Evolutionary conservation across 2,329 filamentous ascomycete genomes (phyloP).

Genomic region (Scedosporium dehoogii): DNA sequence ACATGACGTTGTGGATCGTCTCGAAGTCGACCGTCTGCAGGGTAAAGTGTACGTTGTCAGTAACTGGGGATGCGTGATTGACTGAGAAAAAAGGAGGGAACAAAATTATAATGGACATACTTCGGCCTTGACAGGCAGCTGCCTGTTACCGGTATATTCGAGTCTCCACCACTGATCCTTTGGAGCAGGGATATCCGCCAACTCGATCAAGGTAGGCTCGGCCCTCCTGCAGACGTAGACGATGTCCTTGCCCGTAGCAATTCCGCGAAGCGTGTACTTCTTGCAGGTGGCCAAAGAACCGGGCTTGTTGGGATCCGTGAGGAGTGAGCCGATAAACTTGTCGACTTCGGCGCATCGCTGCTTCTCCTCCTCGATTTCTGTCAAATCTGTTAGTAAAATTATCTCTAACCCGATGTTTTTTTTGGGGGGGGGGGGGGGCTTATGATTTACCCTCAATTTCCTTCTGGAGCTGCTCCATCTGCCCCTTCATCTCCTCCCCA

Average conservation of each 20-base stretch:
- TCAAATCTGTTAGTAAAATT: background rate
- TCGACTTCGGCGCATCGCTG: slow-evolving; percentile 17
- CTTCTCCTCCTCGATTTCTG: slow-evolving; percentile 7
- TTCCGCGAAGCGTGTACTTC: slow-evolving; percentile 40
- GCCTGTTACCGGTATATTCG: slow-evolving; percentile 27
- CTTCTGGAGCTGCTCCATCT: slow-evolving; percentile 18
- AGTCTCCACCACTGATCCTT: slow-evolving; percentile 49
- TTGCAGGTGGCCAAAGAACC: slow-evolving; percentile 29
- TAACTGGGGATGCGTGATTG: too few species aligned
- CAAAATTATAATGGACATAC: slow-evolving; percentile 26
- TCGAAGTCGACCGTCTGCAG: slow-evolving; percentile 36
- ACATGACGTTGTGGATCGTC: slow-evolving; percentile 34
- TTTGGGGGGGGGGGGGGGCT: too few species aligned
- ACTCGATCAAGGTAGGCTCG: slow-evolving; percentile 30
- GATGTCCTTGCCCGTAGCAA: slow-evolving; percentile 35
- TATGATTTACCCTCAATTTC: too few species aligned
- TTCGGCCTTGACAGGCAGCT: slow-evolving; percentile 36
- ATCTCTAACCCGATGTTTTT: too few species aligned
- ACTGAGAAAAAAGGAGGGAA: too few species aligned
- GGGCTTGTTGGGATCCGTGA: slow-evolving; percentile 28
- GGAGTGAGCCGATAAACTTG: slow-evolving; percentile 26
- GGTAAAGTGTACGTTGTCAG: slow-evolving; percentile 11
- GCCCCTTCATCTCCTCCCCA: slow-evolving; percentile 19
- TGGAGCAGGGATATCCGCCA: slow-evolving; percentile 20
- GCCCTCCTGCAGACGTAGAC: slow-evolving; percentile 39